Evolutionary conservation across 805 yeast species (phyloP).

Genomic region (Hanseniaspora lindneri): DNA sequence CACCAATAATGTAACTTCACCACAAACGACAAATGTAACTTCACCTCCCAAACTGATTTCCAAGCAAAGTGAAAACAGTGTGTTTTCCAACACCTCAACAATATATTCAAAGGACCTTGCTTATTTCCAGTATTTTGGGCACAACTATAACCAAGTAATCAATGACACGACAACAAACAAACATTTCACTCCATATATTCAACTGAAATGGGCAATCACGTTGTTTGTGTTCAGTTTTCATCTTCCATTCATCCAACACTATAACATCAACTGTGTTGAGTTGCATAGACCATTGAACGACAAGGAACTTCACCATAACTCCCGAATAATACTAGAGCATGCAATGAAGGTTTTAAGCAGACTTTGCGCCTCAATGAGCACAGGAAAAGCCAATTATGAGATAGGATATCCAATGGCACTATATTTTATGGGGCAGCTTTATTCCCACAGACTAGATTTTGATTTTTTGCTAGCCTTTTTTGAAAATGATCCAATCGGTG

Average conservation of each 20-base stretch:
- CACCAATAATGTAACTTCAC: not conserved
- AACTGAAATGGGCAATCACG: constrained; percentile 51
- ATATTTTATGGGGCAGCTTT: constrained; percentile 50
- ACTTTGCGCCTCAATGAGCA: constrained; percentile 27
- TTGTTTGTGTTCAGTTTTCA: constrained; percentile 39
- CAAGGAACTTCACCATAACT: constrained; percentile 39
- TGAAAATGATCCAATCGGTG: constrained; percentile 14
- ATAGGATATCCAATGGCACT: constrained; percentile 44
- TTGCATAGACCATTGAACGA: constrained; percentile 31
- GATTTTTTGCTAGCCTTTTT: constrained; percentile 23
- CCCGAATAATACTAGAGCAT: constrained; percentile 43
- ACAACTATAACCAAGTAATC: constrained; percentile 22
- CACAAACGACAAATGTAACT: not conserved
- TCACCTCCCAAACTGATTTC: constrained; percentile 13
- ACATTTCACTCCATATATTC: constrained; percentile 39
- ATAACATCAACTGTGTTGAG: constrained; percentile 39
- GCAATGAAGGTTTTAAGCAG: constrained; percentile 51
- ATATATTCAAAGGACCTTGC: constrained; percentile 8
- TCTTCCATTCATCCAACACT: constrained; percentile 33
- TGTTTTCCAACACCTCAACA: not conserved
- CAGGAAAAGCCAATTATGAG: not conserved
- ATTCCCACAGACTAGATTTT: constrained; percentile 39
- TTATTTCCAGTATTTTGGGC: constrained; percentile 21
- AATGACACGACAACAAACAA: constrained; percentile 21
- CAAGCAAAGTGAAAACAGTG: constrained; percentile 7